Evolutionary conservation across 2,329 filamentous ascomycete genomes (phyloP), one percentile per base, ranked within the genome.

Genomic region (Ophiostoma sp.): DNA sequence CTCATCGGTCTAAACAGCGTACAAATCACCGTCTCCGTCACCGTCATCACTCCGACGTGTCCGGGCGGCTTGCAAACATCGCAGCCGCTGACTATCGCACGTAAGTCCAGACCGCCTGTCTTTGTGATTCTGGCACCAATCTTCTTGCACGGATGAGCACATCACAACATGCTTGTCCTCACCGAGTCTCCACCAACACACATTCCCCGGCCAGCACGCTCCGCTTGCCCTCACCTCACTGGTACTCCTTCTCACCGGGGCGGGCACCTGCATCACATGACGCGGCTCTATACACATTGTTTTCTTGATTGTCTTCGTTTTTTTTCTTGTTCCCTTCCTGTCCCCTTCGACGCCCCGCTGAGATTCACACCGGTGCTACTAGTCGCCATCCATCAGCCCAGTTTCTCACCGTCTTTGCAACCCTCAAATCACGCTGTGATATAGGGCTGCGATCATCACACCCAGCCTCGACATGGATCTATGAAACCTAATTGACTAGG

Each of bases 191-290:
- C 55, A 60, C 38, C 11, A 12, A 12, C 18, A n/a, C 49, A 55
- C 9, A 5, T 11, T 40, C 27, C 27, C 55, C 55, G 9, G 55
- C 27, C 55, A 38, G 27, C 55, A 60, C 16, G 4, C 4, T 38
- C 27, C 55, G 9, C 5, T 40, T 38, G 27, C 38, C 38, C 12
- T 49, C 67, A 55, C 18, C n/a, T 11, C 41, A 65, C 40, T 42
- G 16, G 27, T 38, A 4, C 14, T 41, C 55, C 14, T 38, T 64
- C 66, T 27, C 44, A 60, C 42, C 55, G 55, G 27, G 55, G 27
- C 55, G 55, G 55, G 27, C 9, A 60, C 55, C 55, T 60, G 55
- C 55, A 60, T 60, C 55, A 36, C 55, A 60, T 36, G 55, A 36
- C 27, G 55, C 55, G 27, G 55, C 27, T 8, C 11, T n/a, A 16